Conservation (phyloP, 345 rosid species). For the Aquilaria yunnanensis region DNA sequence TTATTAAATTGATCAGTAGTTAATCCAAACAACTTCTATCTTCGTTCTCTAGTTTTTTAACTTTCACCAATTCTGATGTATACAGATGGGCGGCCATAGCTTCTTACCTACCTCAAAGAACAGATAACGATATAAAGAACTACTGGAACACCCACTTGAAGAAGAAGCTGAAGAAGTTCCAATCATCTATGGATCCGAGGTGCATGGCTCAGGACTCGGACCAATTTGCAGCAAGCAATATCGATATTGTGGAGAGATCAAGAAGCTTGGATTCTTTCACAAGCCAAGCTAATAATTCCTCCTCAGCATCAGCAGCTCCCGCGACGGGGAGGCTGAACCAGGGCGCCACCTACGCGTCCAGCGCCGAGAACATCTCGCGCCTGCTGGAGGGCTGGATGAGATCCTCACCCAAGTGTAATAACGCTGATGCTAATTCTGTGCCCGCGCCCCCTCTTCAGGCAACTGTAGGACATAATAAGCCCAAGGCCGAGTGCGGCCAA, state of each 20-base stretch:
- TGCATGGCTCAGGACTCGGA: constrained; percentile 24
- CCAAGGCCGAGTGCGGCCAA: too few species aligned
- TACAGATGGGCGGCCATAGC: constrained; percentile 99
- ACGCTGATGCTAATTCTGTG: background rate
- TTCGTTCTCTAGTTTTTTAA: background rate
- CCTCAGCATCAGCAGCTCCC: background rate
- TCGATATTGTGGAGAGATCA: constrained; percentile 5
- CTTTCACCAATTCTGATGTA: background rate
- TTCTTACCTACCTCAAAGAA: constrained; percentile 92
- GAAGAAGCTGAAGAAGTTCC: constrained; percentile 85
- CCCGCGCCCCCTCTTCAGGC: constrained; percentile 1
- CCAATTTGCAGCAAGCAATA: constrained; percentile 16
- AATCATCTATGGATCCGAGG: constrained; percentile 27
- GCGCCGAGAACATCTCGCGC: constrained; percentile 88
- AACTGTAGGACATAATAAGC: background rate
- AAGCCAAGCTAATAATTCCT: background rate
- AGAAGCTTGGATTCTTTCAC: constrained; percentile 23
- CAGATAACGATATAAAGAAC: constrained; percentile 95
- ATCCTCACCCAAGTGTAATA: constrained; percentile 45
- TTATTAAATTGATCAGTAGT: background rate
- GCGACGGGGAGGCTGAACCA: constrained; percentile 11
- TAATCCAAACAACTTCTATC: too few species aligned
- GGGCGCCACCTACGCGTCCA: constrained; percentile 66
- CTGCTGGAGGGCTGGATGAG: constrained; percentile 92
- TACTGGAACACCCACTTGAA: constrained; percentile 99